Evolutionary conservation across 768 basidiomycete species (phyloP), one percentile per base, ranked within the genome.

Genomic region (Amyloporia xantha): DNA sequence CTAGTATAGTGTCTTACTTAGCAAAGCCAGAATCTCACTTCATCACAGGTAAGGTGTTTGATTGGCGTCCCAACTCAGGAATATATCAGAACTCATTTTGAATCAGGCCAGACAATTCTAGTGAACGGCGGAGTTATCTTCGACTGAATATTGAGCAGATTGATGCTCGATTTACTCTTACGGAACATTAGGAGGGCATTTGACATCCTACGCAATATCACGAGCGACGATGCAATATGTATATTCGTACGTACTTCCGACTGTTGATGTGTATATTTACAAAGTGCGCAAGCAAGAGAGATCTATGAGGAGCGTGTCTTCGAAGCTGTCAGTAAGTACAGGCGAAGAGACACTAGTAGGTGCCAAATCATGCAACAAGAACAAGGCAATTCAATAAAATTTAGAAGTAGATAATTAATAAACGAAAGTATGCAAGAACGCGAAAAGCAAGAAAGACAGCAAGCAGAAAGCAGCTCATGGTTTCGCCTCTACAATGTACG

Each of bases 1-100:
- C 61, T 7, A 52, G 43, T 10, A 15, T 57, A 17, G 61, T 60
- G 1, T 50, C 59, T 12, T 62, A 62, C 28, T 44, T 62, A 4
- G 53, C 50, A 1, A 57, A 51, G 25, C 56, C 56, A 1, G 61
- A 59, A 35, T 40, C 57, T 11, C 37, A 50, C 21, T 59, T 53
- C 44, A 25, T 60, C 15, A 60, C 56, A 12, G 59, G 55, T 57
- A 19, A 13, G 45, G 15, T 27, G 13, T 44, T 6, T 7, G n/a
- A 45, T 21, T 27, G 23, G 6, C 3, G 40, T 20, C 44, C 15
- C 19, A 13, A 25, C 12, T 25, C 10, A 7, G n/a, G 3, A 37
- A 38, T 23, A 13, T n/a, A n/a, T n/a, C n/a, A n/a, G n/a, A n/a
- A n/a, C 11, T n/a, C 13, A 26, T 17, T 9, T 23, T 19, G n/a